Evolutionary conservation across 228 moss, liverwort and hornwort genomes (phyloP).

Genomic region (Sphagnum fallax): DNA sequence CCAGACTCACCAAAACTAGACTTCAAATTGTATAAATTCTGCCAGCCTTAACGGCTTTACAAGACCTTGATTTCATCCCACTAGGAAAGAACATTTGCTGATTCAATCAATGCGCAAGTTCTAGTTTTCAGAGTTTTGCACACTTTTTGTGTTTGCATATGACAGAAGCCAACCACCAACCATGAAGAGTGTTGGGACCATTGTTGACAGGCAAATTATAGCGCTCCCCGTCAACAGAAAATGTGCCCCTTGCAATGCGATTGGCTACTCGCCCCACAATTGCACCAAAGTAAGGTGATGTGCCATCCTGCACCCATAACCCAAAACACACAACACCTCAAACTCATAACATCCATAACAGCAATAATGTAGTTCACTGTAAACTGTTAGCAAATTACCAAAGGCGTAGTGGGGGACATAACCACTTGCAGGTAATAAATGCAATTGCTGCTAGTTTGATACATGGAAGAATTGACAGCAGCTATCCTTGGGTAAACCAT

Average conservation of each 20-base stretch:
- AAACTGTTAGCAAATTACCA: background rate
- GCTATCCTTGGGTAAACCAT: background rate
- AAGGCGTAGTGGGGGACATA: background rate
- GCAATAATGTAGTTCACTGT: background rate
- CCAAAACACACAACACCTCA: background rate
- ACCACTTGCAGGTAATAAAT: background rate
- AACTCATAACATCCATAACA: background rate
- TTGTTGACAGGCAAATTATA: slow-evolving; percentile 57
- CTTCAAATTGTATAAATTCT: too few species aligned
- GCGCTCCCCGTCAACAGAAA: slow-evolving; percentile 50
- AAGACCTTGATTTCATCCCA: too few species aligned
- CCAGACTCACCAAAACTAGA: too few species aligned
- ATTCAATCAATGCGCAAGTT: too few species aligned
- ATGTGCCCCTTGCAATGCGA: slow-evolving; percentile 69
- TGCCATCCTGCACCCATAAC: slow-evolving; percentile 37
- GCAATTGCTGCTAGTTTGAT: background rate
- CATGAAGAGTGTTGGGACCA: slow-evolving; percentile 74
- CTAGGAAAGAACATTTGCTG: too few species aligned
- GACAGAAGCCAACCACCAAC: slow-evolving; percentile 9
- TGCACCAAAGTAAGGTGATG: slow-evolving; percentile 83
- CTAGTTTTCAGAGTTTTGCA: too few species aligned
- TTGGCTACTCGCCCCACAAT: slow-evolving; percentile 89
- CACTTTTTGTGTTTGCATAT: too few species aligned
- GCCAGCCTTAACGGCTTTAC: too few species aligned
- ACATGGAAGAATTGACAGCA: background rate